A percentile compares a stretch with the other conserved stretches of the same genome.
phyloP scores from a whole-genome alignment of 2,329 filamentous ascomycete species.

The Hypoxylon rubiginosum region DNA sequence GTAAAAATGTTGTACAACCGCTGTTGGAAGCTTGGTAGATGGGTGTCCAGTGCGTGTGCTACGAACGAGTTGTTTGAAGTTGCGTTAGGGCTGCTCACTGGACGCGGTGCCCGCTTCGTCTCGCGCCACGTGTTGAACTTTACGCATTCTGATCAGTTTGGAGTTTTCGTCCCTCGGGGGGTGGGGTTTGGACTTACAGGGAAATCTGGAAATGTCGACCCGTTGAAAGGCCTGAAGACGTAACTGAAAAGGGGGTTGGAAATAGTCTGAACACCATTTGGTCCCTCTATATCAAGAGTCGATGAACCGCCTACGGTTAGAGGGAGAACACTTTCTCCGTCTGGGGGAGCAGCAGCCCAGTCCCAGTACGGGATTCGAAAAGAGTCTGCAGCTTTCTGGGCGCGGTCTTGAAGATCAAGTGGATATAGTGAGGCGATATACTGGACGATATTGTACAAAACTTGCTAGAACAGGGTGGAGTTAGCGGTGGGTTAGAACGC shows the following conservation, averaged over 20 bases:
- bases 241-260: constrained; percentile 74
- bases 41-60: constrained; percentile 64
- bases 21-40: constrained; percentile 68
- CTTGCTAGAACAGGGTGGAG: constrained; percentile 58
- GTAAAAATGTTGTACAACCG: constrained; percentile 77
- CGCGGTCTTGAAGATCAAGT: constrained; percentile 61
- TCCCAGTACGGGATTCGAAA: constrained; percentile 73
- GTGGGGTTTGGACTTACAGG: constrained; percentile 64
- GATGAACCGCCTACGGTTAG: constrained; percentile 61
- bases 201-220: constrained; percentile 68
- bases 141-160: constrained; percentile 24
- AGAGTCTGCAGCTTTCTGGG: constrained; percentile 63
- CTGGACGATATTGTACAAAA: constrained; percentile 51
- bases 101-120: constrained; percentile 69
- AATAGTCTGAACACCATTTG: constrained; percentile 68
- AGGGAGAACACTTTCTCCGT: constrained; percentile 63
- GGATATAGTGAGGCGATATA: constrained; percentile 55
- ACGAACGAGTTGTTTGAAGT: constrained; percentile 72
- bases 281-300: constrained; percentile 65
- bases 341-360: constrained; percentile 65
- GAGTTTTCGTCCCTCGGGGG: neutral
- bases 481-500: constrained; percentile 10
- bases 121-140: constrained; percentile 71
- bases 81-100: constrained; percentile 57
- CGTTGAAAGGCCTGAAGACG: constrained; percentile 70